These are phyloP conservation scores for Cicer yamashitae DNA, from an alignment of 306 rosid species.

Conservation along the genomic window DNA sequence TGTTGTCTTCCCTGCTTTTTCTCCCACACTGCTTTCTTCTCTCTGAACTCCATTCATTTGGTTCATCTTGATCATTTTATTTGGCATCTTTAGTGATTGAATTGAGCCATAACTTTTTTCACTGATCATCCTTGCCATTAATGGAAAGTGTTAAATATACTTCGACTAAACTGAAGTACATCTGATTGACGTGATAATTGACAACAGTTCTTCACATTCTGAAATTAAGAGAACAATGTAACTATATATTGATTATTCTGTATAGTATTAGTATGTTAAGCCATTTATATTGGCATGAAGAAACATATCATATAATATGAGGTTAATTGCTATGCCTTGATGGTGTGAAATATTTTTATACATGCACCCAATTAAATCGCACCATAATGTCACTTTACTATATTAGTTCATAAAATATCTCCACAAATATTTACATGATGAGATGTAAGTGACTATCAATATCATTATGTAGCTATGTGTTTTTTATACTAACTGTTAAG, in stretches of 20 bases:
- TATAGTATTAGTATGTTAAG: background rate
- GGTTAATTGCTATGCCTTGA: background rate
- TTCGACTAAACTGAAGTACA: background rate
- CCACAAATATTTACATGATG: no score
- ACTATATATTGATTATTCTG: background rate
- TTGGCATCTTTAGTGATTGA: slow-evolving; percentile 29
- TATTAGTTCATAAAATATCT: background rate
- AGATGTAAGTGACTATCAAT: no score
- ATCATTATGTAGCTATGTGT: no score
- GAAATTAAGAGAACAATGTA: background rate
- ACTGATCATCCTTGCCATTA: background rate
- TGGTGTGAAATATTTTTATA: background rate
- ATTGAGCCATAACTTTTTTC: slow-evolving; percentile 15
- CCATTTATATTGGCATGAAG: slow-evolving; percentile 28
- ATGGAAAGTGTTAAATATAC: slow-evolving; percentile 8
- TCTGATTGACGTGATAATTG: slow-evolving; percentile 1
- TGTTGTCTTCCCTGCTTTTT: slow-evolving; percentile 15
- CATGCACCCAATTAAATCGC: background rate
- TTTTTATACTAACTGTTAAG: background rate
- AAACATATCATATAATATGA: slow-evolving; percentile 3
- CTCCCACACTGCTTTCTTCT: background rate
- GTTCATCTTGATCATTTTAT: slow-evolving; percentile 29
- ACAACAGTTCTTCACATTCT: background rate
- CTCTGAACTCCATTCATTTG: background rate
- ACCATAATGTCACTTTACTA: background rate